phyloP scores from a whole-genome alignment of 1,284 basidiomycete genomes.

The Phellopilus nigrolimitatus region DNA sequence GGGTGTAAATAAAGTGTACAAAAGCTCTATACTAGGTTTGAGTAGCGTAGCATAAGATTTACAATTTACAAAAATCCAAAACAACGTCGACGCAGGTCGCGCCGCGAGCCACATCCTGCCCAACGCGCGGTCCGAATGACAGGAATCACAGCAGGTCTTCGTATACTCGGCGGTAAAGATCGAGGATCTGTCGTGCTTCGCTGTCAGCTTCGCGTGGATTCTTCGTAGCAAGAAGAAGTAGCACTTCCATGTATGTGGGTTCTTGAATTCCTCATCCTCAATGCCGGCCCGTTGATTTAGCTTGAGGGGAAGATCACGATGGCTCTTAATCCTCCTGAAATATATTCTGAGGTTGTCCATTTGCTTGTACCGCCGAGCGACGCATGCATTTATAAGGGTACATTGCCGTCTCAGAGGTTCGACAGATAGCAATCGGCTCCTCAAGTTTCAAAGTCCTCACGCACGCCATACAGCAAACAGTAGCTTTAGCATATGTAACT shows the following conservation, averaged over 20 bases:
- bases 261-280: constrained; percentile 99
- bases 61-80: too few relatives aligned
- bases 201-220: constrained; percentile 72
- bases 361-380: too few relatives aligned
- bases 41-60: too few relatives aligned
- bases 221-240: not conserved
- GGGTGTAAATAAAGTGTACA: too few relatives aligned
- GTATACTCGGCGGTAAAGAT: constrained; percentile 95
- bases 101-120: too few relatives aligned
- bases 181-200: constrained; percentile 92
- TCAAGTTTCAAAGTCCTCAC: constrained; percentile 92
- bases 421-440: constrained; percentile 96
- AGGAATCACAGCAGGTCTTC: constrained; percentile 97
- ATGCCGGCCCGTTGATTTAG: constrained; percentile 99
- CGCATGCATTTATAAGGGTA: constrained; percentile 90
- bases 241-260: constrained; percentile 61
- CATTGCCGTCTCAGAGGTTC: constrained; percentile 98
- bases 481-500: too few relatives aligned
- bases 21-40: too few relatives aligned
- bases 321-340: constrained; percentile 97
- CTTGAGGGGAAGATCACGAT: constrained; percentile 95
- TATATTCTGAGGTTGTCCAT: constrained; percentile 53
- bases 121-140: too few relatives aligned
- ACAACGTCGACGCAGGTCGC: too few relatives aligned
- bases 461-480: too few relatives aligned